Evolutionary conservation across 495 filamentous ascomycete species (phyloP).

Genomic region (Neurospora tetrasperma): DNA sequence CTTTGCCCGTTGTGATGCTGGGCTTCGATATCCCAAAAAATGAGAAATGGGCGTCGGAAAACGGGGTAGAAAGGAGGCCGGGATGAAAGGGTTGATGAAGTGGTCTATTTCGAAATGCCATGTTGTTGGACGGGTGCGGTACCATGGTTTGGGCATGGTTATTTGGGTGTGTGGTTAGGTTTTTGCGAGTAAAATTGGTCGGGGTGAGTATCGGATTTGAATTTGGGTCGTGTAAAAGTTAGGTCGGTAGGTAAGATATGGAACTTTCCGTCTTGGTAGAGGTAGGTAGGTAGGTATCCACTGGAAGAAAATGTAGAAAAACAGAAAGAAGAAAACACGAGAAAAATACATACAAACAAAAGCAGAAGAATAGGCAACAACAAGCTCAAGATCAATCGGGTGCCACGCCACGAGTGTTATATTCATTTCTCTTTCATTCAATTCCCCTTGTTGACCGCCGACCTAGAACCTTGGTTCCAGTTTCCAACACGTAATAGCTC

Average conservation of each 20-base stretch:
- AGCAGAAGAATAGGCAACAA: not conserved
- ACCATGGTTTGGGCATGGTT: no score
- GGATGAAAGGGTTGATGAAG: slow-evolving; percentile 52
- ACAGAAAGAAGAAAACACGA: not conserved
- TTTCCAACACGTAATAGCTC: not conserved
- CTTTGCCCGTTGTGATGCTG: slow-evolving; percentile 3
- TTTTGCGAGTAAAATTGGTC: no score
- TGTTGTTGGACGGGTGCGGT: slow-evolving; percentile 5
- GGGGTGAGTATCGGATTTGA: no score
- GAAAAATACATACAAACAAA: no score
- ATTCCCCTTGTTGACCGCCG: not conserved
- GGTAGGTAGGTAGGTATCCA: no score
- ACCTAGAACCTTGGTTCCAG: not conserved
- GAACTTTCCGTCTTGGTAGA: no score
- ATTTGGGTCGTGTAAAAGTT: no score
- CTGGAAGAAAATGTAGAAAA: no score
- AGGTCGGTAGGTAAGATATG: no score
- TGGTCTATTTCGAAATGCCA: slow-evolving; percentile 57
- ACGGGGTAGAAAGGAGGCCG: slow-evolving; percentile 33
- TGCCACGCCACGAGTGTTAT: not conserved
- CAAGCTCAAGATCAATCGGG: not conserved
- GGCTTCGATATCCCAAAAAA: slow-evolving; percentile 42
- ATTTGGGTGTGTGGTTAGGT: no score
- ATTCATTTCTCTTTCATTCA: not conserved
- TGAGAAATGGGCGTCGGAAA: slow-evolving; percentile 35